phyloP scores from a whole-genome alignment of 2,329 filamentous ascomycete genomes.

The Cercospora zeae-maydis region DNA sequence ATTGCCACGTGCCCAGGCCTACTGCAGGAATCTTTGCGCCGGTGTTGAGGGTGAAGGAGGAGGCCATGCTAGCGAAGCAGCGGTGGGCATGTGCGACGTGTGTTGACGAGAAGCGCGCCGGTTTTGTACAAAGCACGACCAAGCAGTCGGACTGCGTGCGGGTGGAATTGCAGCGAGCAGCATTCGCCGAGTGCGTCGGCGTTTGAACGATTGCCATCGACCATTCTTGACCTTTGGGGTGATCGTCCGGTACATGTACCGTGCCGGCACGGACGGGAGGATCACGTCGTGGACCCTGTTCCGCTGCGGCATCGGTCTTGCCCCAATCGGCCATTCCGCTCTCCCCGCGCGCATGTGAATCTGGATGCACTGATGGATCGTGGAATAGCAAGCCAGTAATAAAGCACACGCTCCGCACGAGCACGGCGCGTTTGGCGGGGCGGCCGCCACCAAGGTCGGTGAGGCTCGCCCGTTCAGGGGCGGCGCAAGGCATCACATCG shows the following conservation, averaged over 20 bases:
- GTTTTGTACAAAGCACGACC: background rate
- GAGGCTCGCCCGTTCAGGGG: background rate
- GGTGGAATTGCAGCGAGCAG: background rate
- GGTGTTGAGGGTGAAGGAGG: slow-evolving; percentile 38
- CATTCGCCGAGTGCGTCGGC: background rate
- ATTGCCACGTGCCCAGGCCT: slow-evolving; percentile 41
- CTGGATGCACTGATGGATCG: too few relatives aligned
- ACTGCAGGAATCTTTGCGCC: slow-evolving; percentile 40
- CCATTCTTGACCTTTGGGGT: background rate
- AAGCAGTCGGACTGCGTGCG: too few relatives aligned
- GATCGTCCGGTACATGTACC: background rate
- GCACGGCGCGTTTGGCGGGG: background rate
- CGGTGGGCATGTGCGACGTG: slow-evolving; percentile 26
- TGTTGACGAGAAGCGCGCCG: background rate
- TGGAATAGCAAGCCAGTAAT: too few relatives aligned
- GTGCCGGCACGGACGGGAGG: background rate
- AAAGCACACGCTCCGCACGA: too few relatives aligned
- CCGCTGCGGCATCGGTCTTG: background rate
- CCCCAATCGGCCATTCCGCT: background rate
- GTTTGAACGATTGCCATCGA: background rate
- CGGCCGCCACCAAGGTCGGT: background rate
- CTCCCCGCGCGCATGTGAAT: background rate
- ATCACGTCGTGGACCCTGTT: background rate
- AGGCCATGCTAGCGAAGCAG: slow-evolving; percentile 25
- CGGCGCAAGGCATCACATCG: background rate